phyloP scores from a whole-genome alignment of 345 rosid species.

The Physaria fendleri region DNA sequence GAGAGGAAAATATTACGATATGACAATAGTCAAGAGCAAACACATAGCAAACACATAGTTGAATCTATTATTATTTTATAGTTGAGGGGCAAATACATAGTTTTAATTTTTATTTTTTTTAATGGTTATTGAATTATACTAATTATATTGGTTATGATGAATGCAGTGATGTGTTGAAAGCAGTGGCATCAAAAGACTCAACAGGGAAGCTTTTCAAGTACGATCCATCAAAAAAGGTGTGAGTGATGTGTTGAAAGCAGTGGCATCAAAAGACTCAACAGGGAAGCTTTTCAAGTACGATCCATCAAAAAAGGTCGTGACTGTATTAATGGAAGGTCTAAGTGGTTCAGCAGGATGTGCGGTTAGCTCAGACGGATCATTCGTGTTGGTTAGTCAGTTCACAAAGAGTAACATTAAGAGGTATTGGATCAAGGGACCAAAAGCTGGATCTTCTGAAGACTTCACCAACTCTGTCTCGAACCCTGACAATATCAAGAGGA shows the following conservation, averaged over 20 bases:
- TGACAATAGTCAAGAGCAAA: too few species aligned
- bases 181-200: constrained; percentile 24
- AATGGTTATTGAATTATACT: too few species aligned
- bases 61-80: too few species aligned
- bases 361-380: constrained; percentile 29
- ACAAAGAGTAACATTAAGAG: constrained; percentile 29
- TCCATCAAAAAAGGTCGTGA: constrained; percentile 21
- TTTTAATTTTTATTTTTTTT: too few species aligned
- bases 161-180: constrained; percentile 21
- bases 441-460: constrained; percentile 26
- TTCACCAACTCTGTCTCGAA: constrained; percentile 21
- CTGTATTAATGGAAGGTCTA: constrained; percentile 23
- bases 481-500: constrained; percentile 32
- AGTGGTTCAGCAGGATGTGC: constrained; percentile 31
- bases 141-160: constrained; percentile 8
- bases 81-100: too few species aligned
- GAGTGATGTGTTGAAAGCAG: constrained; percentile 27
- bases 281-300: constrained; percentile 31
- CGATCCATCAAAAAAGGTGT: constrained; percentile 25
- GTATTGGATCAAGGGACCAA: constrained; percentile 32
- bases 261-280: constrained; percentile 18
- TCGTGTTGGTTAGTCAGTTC: constrained; percentile 25
- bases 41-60: too few species aligned
- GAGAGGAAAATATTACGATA: too few species aligned
- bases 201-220: constrained; percentile 26